Evolutionary conservation across 2,329 filamentous ascomycete species (phyloP), one percentile per base, ranked within the genome.

Genomic region (Cordyceps cateniannulata): DNA sequence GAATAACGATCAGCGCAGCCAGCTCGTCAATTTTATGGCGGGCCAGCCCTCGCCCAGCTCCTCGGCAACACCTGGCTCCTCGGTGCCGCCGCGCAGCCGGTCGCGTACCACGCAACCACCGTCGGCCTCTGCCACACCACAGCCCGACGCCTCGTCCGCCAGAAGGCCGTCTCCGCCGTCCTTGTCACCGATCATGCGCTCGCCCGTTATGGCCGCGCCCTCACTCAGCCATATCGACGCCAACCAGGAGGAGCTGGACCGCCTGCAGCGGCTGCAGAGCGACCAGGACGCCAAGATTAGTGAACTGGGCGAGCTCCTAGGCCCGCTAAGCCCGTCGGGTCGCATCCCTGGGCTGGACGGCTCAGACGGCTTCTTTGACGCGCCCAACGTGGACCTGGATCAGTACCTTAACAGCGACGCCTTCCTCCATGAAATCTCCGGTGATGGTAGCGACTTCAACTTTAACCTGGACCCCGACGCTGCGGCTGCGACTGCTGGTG

Each of bases 311-410:
- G 86, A 85, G 60, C 77, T 91, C 18, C 81, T 97, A 8, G 87
- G 89, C 7, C 92, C 92, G 0, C 80, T 96, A 14, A 93, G 88
- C 68, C 92, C 92, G 0, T 90, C 85, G 0, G 91, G 91, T 5
- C 82, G 84, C 18, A 90, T 96, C 40, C 89, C 91, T 1, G 90
- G 90, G 5, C 72, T 95, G 1, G 79, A 81, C 3, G 70, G 66
- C 18, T 61, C 65, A 22, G 72, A 70, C 20, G 69, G 68, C 38
- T 71, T 72, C 64, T 75, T 76, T 67, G 68, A 76, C 61, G 62
- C 42, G 42, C 65, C 70, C 12, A 73, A 73, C 40, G 69, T 80
- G 16, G 81, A 84, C 60, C 70, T 83, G 6, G 80, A 83, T 54
- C 78, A 83, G 66, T 84, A 75, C 10, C 82, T 82, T 63, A 72